Base-by-base conservation (phyloP, 2,329 filamentous ascomycete species). In the Talaromyces sp. region DNA sequence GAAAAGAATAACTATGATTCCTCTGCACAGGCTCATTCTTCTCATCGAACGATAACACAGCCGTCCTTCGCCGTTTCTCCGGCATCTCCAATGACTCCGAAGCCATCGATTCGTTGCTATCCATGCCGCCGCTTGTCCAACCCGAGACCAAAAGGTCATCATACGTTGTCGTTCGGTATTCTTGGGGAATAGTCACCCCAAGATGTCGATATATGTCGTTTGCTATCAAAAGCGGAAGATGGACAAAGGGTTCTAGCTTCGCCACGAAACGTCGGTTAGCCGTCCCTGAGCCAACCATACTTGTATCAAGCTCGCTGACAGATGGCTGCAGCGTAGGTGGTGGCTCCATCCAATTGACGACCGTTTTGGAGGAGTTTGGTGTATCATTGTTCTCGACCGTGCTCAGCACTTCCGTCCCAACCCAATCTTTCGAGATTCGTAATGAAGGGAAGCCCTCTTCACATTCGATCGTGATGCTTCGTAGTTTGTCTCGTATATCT, bases 201-300 rank as follows among this genome's bases (percentile, higher is more conserved):
- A 79, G 70, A 49, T 78, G 74, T 60, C 78, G 72, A 65, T 80
- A 79, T 4, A 82, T 77, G 22, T 78, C 76, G 2, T 77, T 74
- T 17, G 77, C 79, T 43, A 76, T 76, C 40, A 80, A 69, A 25
- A 80, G 73, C 1, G 80, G 80, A 29, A 82, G 68, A 47, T 80
- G 75, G 36, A 82, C 72, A 15, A 77, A 73, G 6, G 80, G 80
- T 54, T 79, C 76, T 63, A 82, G 68, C 63, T 73, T 76, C 38
- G 77, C 79, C 61, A 80, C 76, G 64, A 82, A 82, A 5, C 80
- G 78, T 43, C 80, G 76, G 67, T 81, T 78, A 1, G 79, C 75
- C 38, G 78, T 69, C 31, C 74, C 73, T n/a, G 75, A 71, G 22
- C 73, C 73, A 5, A 77, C 67, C 69, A 79, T 77, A 47, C 72